Conservation (phyloP, 768 basidiomycete species). For the Pleurotus ostreatus region DNA sequence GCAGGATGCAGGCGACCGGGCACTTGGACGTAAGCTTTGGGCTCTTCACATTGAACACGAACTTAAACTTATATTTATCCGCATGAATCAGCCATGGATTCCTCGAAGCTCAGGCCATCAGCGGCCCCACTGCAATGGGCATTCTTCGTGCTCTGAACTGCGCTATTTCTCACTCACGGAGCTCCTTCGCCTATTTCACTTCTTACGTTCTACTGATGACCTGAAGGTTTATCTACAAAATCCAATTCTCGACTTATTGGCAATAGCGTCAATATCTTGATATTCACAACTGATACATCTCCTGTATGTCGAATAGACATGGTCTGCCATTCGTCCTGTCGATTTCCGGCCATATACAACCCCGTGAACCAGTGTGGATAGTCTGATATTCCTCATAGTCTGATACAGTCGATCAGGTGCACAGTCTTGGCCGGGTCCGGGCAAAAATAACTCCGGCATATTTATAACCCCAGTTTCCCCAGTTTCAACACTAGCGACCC, state of each 20-base stretch:
- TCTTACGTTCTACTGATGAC: conserved; percentile 52
- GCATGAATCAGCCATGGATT: conserved; percentile 37
- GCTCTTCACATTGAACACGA: background rate
- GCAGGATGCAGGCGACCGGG: conserved; percentile 57
- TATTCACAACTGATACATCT: conserved; percentile 62
- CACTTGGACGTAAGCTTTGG: conserved; percentile 47
- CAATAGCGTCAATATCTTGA: conserved; percentile 78
- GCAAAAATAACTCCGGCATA: too few relatives aligned
- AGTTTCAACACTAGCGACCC: background rate
- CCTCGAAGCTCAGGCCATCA: conserved; percentile 35
- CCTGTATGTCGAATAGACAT: conserved; percentile 31
- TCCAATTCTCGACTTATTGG: conserved; percentile 75
- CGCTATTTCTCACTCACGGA: conserved; percentile 77
- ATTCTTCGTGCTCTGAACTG: conserved; percentile 56
- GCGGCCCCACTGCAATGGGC: conserved; percentile 40
- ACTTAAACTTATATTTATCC: background rate
- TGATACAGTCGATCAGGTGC: too few relatives aligned
- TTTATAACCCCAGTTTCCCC: background rate
- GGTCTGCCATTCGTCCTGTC: too few relatives aligned
- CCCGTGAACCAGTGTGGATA: too few relatives aligned
- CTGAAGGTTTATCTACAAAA: conserved; percentile 52
- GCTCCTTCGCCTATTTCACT: conserved; percentile 63
- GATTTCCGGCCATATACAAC: too few relatives aligned
- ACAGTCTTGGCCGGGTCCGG: too few relatives aligned
- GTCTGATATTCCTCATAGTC: too few relatives aligned